These are phyloP conservation scores for Debaryomyces maramus DNA, from an alignment of 805 yeast genomes.

Conservation along the genomic window DNA sequence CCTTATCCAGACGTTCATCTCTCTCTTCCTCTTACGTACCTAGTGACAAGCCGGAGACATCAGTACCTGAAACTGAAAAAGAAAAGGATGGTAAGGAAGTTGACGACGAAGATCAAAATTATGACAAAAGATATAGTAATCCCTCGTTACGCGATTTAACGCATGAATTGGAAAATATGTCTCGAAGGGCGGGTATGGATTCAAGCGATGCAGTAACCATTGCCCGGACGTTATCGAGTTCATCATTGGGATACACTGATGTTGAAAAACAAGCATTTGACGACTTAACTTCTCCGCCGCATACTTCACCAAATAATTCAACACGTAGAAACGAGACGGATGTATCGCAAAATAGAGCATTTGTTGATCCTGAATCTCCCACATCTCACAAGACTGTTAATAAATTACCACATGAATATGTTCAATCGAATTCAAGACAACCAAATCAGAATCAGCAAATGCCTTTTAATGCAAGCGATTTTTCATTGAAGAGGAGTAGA, in stretches of 20 bases:
- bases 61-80: neutral
- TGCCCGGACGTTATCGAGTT: slow-evolving; percentile 75
- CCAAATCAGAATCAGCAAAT: neutral
- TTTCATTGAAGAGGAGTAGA: slow-evolving; percentile 38
- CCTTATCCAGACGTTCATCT: slow-evolving; percentile 25
- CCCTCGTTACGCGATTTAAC: slow-evolving; percentile 74
- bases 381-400: slow-evolving; percentile 4
- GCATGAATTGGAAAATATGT: slow-evolving; percentile 68
- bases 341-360: neutral
- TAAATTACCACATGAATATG: neutral
- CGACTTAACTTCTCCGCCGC: slow-evolving; percentile 27
- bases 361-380: slow-evolving; percentile 11
- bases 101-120: slow-evolving; percentile 1
- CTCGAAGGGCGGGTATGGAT: slow-evolving; percentile 75
- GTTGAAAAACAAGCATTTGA: slow-evolving; percentile 47
- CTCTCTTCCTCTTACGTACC: slow-evolving; percentile 14
- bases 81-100: neutral
- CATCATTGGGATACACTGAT: slow-evolving; percentile 60
- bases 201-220: slow-evolving; percentile 80
- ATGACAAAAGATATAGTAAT: slow-evolving; percentile 31
- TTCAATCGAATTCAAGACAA: neutral
- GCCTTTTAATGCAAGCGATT: slow-evolving; percentile 14
- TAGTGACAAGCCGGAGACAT: neutral
- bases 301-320: slow-evolving; percentile 8
- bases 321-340: neutral